Conservation (phyloP, 805 yeast species). For the Kuraishia hungarica region DNA sequence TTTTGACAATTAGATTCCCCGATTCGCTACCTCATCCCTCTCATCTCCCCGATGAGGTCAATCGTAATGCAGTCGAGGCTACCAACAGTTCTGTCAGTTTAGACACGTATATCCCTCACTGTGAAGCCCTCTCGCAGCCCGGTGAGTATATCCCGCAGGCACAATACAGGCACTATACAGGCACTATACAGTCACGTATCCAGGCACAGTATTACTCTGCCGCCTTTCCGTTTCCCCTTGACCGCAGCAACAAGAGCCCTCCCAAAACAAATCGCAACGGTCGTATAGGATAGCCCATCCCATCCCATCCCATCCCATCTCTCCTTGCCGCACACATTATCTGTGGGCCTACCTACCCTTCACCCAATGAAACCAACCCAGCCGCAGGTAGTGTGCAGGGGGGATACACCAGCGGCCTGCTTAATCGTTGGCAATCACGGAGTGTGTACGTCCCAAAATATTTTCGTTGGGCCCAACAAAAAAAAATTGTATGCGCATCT, state of each 20-base stretch:
- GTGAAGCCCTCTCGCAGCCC: too few relatives aligned
- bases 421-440: not conserved
- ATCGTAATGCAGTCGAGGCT: too few relatives aligned
- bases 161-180: too few relatives aligned
- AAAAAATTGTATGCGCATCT: not conserved
- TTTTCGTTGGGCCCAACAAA: not conserved
- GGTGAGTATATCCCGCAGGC: too few relatives aligned
- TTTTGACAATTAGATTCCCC: too few relatives aligned
- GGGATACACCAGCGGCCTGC: not conserved
- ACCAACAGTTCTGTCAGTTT: too few relatives aligned
- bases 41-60: too few relatives aligned
- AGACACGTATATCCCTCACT: too few relatives aligned
- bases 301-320: not conserved
- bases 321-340: not conserved
- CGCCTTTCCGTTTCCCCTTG: not conserved
- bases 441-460: not conserved
- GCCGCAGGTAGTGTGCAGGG: not conserved
- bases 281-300: too few relatives aligned
- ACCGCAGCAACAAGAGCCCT: not conserved
- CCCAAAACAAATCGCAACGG: not conserved
- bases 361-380: too few relatives aligned
- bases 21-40: too few relatives aligned
- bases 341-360: not conserved
- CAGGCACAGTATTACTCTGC: not conserved
- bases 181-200: too few relatives aligned